Evolutionary conservation across 2,329 filamentous ascomycete genomes (phyloP), one percentile per base, ranked within the genome.

Genomic region (Aspergillus novoparasiticus): DNA sequence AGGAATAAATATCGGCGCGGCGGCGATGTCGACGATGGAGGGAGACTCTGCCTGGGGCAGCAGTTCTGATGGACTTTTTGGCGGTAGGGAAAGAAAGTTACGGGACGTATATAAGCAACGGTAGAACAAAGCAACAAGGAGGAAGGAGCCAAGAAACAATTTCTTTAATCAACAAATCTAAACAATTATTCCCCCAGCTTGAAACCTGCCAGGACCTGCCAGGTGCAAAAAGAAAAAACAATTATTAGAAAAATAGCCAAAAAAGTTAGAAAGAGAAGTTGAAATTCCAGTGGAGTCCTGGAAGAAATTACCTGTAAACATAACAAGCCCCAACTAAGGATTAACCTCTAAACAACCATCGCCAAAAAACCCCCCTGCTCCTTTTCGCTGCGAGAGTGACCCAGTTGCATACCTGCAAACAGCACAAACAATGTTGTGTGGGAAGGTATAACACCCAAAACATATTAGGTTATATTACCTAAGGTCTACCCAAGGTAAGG

Each of bases 71-170:
- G 54, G 63, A 65, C 64, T 36, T 51, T 62, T 66, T 67, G 66
- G 67, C 66, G 66, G 67, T 63, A 59, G 34, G 56, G 62, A 64
- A 59, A 58, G 63, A 63, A 68, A 64, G 65, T 63, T 68, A 63
- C 66, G 59, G 58, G 63, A 39, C 58, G 61, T 61, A 61, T 61
- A 66, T 62, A 64, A 62, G 19, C 48, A 32, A 59, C 46, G 32
- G 41, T 57, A 60, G 45, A 57, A 65, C 43, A 61, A 61, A 63
- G 54, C 30, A 57, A 51, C 12, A 51, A 58, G 36, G 28, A 57
- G 64, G 64, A 62, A 64, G 58, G 62, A 61, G 51, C 60, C 61
- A 64, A 48, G 55, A 53, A 51, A 63, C 57, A 59, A 65, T 62
- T 23, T 46, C 43, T 23, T 41, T 56, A 57, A 51, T 26, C 36